Percentiles rank a stretch among this genome's conserved stretches.
phyloP scores from a whole-genome alignment of 1,284 basidiomycete genomes.

The Ceratobasidium sp. region DNA sequence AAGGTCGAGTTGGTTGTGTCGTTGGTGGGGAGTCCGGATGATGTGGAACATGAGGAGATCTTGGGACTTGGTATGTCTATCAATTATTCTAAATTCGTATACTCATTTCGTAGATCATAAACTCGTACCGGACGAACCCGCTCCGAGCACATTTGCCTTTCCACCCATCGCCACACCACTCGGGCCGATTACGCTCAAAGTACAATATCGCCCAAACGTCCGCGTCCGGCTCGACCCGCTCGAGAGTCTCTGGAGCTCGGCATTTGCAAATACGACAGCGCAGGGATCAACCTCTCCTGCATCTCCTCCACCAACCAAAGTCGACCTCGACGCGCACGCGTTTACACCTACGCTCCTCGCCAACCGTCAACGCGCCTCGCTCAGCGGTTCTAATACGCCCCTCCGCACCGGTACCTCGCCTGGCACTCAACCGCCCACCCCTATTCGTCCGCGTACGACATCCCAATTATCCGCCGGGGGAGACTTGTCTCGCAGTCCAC shows the following conservation, averaged over 20 bases:
- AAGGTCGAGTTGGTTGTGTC: conserved; percentile 38
- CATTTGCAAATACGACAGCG: conserved; percentile 52
- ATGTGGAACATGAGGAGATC: conserved; percentile 30
- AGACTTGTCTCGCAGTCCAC: conserved; percentile 10
- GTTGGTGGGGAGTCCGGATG: neutral
- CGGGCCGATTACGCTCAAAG: conserved; percentile 65
- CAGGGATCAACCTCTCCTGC: conserved; percentile 49
- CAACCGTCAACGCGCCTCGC: conserved; percentile 53
- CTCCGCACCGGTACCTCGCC: neutral
- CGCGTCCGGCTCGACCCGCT: conserved; percentile 74
- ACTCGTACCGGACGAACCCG: conserved; percentile 51
- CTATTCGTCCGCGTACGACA: neutral
- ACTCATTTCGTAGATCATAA: conserved; percentile 49
- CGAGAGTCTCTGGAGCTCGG: conserved; percentile 72
- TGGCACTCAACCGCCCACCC: neutral
- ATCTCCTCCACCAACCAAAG: neutral
- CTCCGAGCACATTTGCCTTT: conserved; percentile 61
- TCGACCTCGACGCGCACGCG: conserved; percentile 51
- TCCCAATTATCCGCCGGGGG: conserved; percentile 9
- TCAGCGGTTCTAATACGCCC: conserved; percentile 30
- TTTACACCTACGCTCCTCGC: conserved; percentile 66
- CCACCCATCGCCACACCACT: conserved; percentile 68
- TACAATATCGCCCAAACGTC: conserved; percentile 68
- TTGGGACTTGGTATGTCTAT: conserved; percentile 40
- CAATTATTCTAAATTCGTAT: conserved; percentile 11